Base-by-base conservation (phyloP, 805 yeast species). In the Isabelozyma rhagii region DNA sequence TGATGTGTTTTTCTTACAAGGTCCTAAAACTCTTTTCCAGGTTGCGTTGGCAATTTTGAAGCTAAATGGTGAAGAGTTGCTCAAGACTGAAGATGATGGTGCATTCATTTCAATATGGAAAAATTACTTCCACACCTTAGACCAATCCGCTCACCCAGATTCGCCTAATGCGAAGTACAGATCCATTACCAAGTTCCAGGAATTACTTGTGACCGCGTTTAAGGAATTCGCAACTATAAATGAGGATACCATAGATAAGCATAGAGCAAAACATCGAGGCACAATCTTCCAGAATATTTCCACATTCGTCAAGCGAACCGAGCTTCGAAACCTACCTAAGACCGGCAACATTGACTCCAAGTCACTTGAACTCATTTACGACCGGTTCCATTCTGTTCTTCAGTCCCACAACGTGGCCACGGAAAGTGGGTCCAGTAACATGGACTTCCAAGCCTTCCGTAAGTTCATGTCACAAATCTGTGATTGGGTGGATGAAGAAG, bases 11-110 rank as follows among this genome's bases (percentile, higher is more conserved):
- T 87, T 94, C 65, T 75, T 89, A 49, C 91, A 91, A 65, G 99
- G 99, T 0, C 84, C 96, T 2, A 84, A 84, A 55, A 86, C 94
- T 0, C 71, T 94, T 21, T 96, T 94, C 64, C 98, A 94, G 68
- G 92, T 94, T 7, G 96, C 97, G 0, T 72, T 94, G 51, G 99
- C 97, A 0, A 81, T 94, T n/a, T 69, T 94, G 45, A 82, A 91
- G 55, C 77, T 93, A 25, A 93, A 92, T 58, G 97, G 97, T 1
- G 97, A 91, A 56, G 86, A 82, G 52, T 72, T 94, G 7, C 67
- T 94, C 44, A 75, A 79, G 49, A 84, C 92, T 9, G 88, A 83
- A 55, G 99, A 94, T 69, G 98, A 94, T 63, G 98, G 98, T 2
- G 82, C 86, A 55, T 91, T 96, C 57, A 87, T 94, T 44, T 86